Evolutionary conservation across 1,284 basidiomycete species (phyloP), one percentile per base, ranked within the genome.

Genomic region (Marasmius fiardii): DNA sequence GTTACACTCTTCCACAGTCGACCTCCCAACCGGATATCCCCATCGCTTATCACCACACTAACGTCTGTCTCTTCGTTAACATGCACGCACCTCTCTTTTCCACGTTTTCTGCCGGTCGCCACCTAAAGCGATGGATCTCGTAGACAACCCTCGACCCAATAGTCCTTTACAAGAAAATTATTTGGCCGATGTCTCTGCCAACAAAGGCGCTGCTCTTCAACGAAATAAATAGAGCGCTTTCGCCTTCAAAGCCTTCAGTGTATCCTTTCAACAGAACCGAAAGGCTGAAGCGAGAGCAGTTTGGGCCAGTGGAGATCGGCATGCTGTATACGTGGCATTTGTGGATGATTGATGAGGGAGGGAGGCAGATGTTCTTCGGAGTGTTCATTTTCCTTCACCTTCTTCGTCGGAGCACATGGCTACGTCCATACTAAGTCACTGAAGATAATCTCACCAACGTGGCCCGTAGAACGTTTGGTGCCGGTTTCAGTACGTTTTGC

Each of bases 271-370:
- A n/a, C n/a, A 68, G 64, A 69, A 12, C 71, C 59, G 60, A 1
- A 63, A 63, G 23, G 64, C 65, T 18, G 63, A 63, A 4, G 35
- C 12, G 71, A 74, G 20, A 14, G n/a, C n/a, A n/a, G 11, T 28
- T 41, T 33, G n/a, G 43, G 28, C 52, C 8, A 16, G 26, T 18
- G 24, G 48, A 10, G 44, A 37, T 68, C 74, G 47, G 68, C 64
- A 45, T 70, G 74, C 26, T 41, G 77, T 34, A 83, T 60, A 80
- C 71, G 60, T 80, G 84, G 66, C 77, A 81, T 61, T 64, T 85
- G 31, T 95, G 93, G 93, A 90, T 93, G 90, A 92, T 94, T 68
- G 95, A 95, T 68, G 93, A 95, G 67, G 93, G 92, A 50, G 83
- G 86, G 12, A 79, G 82, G 52, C 78, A 83, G 53, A 60, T 94